Conservation (phyloP, 2,329 filamentous ascomycete genomes). For the Aspergillus piperis region DNA sequence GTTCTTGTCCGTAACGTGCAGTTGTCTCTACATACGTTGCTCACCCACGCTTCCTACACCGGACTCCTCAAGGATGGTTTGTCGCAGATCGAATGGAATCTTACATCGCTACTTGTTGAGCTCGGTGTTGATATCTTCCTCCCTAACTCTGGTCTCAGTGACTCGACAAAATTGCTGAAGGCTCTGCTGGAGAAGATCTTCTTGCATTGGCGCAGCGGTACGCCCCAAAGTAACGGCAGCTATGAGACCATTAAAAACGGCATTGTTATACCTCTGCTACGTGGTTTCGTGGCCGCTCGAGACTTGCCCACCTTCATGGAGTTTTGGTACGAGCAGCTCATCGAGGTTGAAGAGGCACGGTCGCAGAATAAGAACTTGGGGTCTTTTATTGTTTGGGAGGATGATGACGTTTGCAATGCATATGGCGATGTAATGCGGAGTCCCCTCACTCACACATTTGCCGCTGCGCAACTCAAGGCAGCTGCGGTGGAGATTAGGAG, state of each 20-base stretch:
- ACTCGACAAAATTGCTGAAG: slow-evolving; percentile 38
- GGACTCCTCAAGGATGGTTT: slow-evolving; percentile 39
- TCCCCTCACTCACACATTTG: slow-evolving; percentile 31
- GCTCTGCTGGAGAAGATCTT: slow-evolving; percentile 40
- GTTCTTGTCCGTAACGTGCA: slow-evolving; percentile 41
- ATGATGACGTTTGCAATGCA: slow-evolving; percentile 43
- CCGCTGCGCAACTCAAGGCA: slow-evolving; percentile 34
- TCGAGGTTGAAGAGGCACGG: slow-evolving; percentile 38
- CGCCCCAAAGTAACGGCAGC: slow-evolving; percentile 16
- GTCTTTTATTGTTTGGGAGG: slow-evolving; percentile 47
- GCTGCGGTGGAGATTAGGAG: slow-evolving; percentile 31
- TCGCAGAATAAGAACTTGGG: slow-evolving; percentile 22
- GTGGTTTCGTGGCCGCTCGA: slow-evolving; percentile 44
- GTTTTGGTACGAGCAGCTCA: slow-evolving; percentile 44
- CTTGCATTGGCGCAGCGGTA: slow-evolving; percentile 32
- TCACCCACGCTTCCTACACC: slow-evolving; percentile 45
- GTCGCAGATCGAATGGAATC: slow-evolving; percentile 41
- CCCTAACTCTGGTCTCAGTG: slow-evolving; percentile 45
- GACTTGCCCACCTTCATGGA: slow-evolving; percentile 43
- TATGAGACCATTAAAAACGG: slow-evolving; percentile 40
- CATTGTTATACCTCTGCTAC: slow-evolving; percentile 43
- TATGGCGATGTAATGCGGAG: slow-evolving; percentile 38
- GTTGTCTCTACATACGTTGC: slow-evolving; percentile 43
- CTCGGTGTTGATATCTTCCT: slow-evolving; percentile 47
- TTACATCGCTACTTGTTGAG: slow-evolving; percentile 45